A percentile compares a stretch with the other conserved stretches of the same genome.
Evolutionary conservation across 345 rosid genomes (phyloP).

Genomic region (Kernera saxatilis): DNA sequence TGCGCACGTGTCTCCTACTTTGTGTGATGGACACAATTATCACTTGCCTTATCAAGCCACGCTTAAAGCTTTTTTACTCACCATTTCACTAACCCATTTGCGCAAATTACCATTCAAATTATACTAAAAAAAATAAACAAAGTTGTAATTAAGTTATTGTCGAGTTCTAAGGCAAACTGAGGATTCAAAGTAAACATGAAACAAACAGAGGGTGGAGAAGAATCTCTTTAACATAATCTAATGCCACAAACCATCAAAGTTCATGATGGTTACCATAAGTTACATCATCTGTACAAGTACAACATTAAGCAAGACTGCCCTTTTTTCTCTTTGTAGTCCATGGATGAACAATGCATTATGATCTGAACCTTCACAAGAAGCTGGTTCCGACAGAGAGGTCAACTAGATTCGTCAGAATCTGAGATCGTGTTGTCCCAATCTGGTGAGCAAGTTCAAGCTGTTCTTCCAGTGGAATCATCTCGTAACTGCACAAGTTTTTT

Average conservation of each 20-base stretch:
- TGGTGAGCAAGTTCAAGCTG: conserved; percentile 83
- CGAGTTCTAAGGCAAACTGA: not conserved
- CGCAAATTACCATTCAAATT: not conserved
- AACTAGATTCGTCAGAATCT: conserved; percentile 66
- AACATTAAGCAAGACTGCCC: conserved; percentile 6
- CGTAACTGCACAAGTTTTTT: conserved; percentile 53
- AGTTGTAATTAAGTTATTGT: not conserved
- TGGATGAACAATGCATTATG: conserved; percentile 2
- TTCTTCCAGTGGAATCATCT: conserved; percentile 86
- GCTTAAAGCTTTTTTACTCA: not conserved
- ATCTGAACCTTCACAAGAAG: conserved; percentile 54
- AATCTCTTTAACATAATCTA: not conserved
- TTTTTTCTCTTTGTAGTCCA: not conserved
- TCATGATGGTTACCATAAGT: conserved; percentile 1
- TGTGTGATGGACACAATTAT: conserved; percentile 53
- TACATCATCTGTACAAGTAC: conserved; percentile 22
- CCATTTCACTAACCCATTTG: not conserved
- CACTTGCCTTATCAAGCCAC: conserved; percentile 17
- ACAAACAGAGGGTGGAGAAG: not conserved
- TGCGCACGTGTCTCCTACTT: conserved; percentile 52
- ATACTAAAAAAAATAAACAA: not conserved
- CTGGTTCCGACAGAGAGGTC: conserved; percentile 83
- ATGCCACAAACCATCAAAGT: not conserved
- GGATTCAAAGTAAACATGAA: not conserved
- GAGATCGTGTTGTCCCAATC: conserved; percentile 81